Evolutionary conservation across 371 early-diverging fungal genomes (phyloP), one percentile per base, ranked within the genome.

Genomic region (Apophysomyces ossiformis): DNA sequence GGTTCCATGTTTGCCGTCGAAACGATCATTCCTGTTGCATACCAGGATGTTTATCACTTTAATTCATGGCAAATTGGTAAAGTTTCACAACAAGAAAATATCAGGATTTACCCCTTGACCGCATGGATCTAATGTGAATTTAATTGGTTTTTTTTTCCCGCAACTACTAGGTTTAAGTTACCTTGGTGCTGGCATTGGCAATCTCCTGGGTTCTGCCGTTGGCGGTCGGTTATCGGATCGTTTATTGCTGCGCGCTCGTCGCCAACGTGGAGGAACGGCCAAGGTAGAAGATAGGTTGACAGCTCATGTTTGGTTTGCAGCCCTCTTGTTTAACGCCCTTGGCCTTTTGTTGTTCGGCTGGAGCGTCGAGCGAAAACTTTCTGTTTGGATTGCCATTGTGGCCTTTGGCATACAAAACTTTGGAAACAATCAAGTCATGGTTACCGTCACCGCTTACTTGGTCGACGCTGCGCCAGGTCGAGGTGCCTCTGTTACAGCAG

Each of bases 291-390:
- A 75, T 60, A 64, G 75, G 8, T 39, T 75, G 21, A 64, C 69
- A 8, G 18, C 68, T n/a, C 71, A 75, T 37, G 26, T 71, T 2
- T 75, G 73, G 82, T 64, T 77, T 5, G 71, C 70, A 37, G 77
- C 73, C 0, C 71, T 81, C 45, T 39, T 76, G 11, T 67, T 81
- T 18, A 74, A 80, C 7, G 81, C 85, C 1, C 50, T 80, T 8
- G 85, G 85, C 1, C 61, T 78, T 0, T 65, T 84, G 12, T 36
- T 84, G 36, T 84, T 80, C 67, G 85, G 85, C 4, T 84, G 79
- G 77, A 74, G 75, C 16, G 77, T 77, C 32, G 75, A 78, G 39
- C 69, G 65, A 21, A 63, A 74, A 1, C 54, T 77, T 44, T 71
- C 71, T n/a, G 71, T 78, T 26, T 79, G 78, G 56, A 74, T 69